phyloP scores from a whole-genome alignment of 2,329 filamentous ascomycete species.

The Colletotrichum trifolii region DNA sequence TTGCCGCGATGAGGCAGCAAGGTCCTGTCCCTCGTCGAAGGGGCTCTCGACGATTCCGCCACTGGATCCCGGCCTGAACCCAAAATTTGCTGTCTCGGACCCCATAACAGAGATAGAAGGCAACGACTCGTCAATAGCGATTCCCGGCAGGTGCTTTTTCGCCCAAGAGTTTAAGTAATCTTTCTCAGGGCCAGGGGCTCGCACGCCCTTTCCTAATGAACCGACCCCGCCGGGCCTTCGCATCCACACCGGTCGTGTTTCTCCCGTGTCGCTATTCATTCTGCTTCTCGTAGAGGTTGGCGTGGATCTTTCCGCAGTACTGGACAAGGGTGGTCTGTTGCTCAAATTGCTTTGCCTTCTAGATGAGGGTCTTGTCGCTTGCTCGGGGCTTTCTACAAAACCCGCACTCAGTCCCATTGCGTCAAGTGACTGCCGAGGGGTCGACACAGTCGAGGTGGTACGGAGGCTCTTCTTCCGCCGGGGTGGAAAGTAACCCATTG shows the following conservation, averaged over 20 bases:
- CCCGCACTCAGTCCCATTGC: conserved; percentile 13
- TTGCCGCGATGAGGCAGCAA: conserved; percentile 54
- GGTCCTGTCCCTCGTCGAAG: conserved; percentile 59
- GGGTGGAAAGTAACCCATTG: conserved; percentile 91
- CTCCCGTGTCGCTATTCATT: conserved; percentile 51
- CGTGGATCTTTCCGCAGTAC: conserved; percentile 44
- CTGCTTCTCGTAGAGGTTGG: conserved; percentile 50
- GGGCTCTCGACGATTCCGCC: conserved; percentile 63
- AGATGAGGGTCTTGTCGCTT: conserved; percentile 43
- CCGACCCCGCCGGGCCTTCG: conserved; percentile 90
- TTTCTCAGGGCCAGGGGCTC: conserved; percentile 82
- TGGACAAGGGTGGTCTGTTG: conserved; percentile 44
- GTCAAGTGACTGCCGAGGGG: conserved; percentile 74
- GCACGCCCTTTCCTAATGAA: conserved; percentile 77
- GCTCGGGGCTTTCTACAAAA: conserved; percentile 31
- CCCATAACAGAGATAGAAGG: conserved; percentile 75
- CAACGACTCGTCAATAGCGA: conserved; percentile 74
- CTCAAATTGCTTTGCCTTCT: conserved; percentile 57
- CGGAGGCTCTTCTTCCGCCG: conserved; percentile 84
- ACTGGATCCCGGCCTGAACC: conserved; percentile 55
- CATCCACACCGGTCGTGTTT: conserved; percentile 70
- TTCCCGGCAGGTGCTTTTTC: conserved; percentile 82
- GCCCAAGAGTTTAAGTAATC: conserved; percentile 89
- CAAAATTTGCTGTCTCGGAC: conserved; percentile 68
- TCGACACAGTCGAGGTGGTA: conserved; percentile 73